Evolutionary conservation across 2,329 filamentous ascomycete genomes (phyloP).

Genomic region (Waltergamsia citrina): DNA sequence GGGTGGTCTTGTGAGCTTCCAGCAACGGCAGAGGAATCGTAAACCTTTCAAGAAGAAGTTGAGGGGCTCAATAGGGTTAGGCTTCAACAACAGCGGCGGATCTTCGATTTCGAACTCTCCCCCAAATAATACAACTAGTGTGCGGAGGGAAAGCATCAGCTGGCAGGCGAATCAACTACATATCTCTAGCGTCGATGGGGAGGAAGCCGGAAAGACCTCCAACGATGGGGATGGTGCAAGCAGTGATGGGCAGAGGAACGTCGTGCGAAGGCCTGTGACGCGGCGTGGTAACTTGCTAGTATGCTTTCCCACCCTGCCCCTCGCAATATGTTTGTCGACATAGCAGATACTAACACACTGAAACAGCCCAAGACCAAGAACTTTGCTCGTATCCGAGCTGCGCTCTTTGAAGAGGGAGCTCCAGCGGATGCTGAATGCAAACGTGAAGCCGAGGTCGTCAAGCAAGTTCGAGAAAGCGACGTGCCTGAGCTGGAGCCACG

Average conservation of each 20-base stretch:
- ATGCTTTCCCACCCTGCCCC: too few relatives aligned
- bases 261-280: conserved; percentile 75
- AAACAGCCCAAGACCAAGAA: conserved; percentile 86
- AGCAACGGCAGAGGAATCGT: conserved; percentile 64
- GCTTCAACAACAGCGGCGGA: conserved; percentile 38
- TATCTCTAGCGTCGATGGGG: conserved; percentile 56
- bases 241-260: conserved; percentile 56
- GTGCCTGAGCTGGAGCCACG: conserved; percentile 44
- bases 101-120: conserved; percentile 61
- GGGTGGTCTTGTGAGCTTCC: conserved; percentile 73
- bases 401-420: conserved; percentile 76
- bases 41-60: conserved; percentile 45
- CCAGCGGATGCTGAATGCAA: conserved; percentile 83
- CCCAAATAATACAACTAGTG: conserved; percentile 39
- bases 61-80: conserved; percentile 37
- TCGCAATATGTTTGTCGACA: neutral
- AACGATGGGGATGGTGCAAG: conserved; percentile 40
- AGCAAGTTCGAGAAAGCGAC: conserved; percentile 88
- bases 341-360: neutral
- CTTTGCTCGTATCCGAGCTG: conserved; percentile 86
- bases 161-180: conserved; percentile 84
- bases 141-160: conserved; percentile 79
- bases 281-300: conserved; percentile 83
- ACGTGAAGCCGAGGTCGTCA: conserved; percentile 89
- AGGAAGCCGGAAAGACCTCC: conserved; percentile 63